Percentiles rank a stretch among this genome's conserved stretches.
phyloP scores from a whole-genome alignment of 768 basidiomycete genomes.

The Mycena venus region DNA sequence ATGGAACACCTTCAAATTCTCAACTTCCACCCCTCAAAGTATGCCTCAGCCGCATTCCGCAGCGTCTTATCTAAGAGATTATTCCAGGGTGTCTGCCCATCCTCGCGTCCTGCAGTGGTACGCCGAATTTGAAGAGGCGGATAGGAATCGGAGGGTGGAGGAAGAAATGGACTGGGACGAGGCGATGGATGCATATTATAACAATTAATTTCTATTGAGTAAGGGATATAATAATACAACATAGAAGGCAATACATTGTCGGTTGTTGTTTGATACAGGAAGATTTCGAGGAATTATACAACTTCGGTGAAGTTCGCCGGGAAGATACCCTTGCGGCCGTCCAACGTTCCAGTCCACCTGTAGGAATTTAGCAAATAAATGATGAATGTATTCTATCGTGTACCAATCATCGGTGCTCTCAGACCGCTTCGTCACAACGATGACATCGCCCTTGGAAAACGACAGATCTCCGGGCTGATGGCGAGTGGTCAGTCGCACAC shows the following conservation, averaged over 20 bases:
- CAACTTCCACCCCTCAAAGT: slow-evolving; percentile 74
- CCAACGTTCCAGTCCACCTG: slow-evolving; percentile 86
- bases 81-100: slow-evolving; percentile 71
- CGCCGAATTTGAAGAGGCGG: slow-evolving; percentile 42
- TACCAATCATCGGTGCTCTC: slow-evolving; percentile 83
- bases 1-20: slow-evolving; percentile 75
- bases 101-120: slow-evolving; percentile 75
- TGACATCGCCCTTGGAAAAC: slow-evolving; percentile 82
- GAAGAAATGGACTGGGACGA: slow-evolving; percentile 57
- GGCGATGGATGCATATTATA: slow-evolving; percentile 48
- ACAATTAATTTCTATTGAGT: background rate
- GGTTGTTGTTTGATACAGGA: slow-evolving; percentile 4
- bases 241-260: slow-evolving; percentile 6
- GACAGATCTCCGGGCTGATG: slow-evolving; percentile 78
- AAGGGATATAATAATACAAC: slow-evolving; percentile 27
- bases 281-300: slow-evolving; percentile 42
- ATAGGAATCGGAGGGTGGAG: slow-evolving; percentile 37
- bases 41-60: slow-evolving; percentile 33
- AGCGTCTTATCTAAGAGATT: slow-evolving; percentile 3
- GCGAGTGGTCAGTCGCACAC: background rate
- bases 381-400: slow-evolving; percentile 31
- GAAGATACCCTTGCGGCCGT: slow-evolving; percentile 75
- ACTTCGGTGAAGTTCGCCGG: slow-evolving; percentile 90
- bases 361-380: background rate
- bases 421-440: slow-evolving; percentile 77